Base-by-base conservation (phyloP, 2,329 filamentous ascomycete genomes). In the Claviceps quebecensis region DNA sequence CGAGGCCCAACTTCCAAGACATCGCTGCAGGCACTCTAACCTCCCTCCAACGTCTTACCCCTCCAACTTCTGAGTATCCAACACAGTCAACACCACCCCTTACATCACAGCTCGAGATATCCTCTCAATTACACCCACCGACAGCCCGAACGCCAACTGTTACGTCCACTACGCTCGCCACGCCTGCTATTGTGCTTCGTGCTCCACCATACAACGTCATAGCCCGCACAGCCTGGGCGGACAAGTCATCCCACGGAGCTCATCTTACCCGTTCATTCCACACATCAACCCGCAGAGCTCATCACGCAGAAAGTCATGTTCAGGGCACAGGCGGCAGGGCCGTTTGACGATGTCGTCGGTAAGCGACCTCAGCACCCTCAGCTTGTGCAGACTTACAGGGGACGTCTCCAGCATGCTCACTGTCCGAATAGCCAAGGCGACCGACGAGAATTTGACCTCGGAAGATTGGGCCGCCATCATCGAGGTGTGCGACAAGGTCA, bases 401-500 rank as follows among this genome's bases (percentile, higher is more conserved):
- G 22, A 36, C 16, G 8, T 41, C n/a, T 41, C 23, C 47, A 29
- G 38, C 9, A 34, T 34, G 4, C 39, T 48, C 22, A 36, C 23
- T 36, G 7, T 39, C 5, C 48, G 29, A 43, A 51, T 56, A 81
- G 78, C 72, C 68, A 81, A 80, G 72, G 90, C 93, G 64, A 98
- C 93, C 52, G 93, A 98, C 70, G 93, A 98, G 77, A 98, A 96
- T 69, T 79, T 97, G 61, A 97, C 90, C 22, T 86, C 84, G 34
- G 80, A 94, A 64, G 80, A 83, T 65, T 83, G 80, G 80, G 76
- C 73, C 47, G 77, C 77, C 61, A 81, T 81, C 61, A 77, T 81
- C 65, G 76, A 80, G 63, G 75, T 81, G 49, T 81, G 77, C 69
- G 78, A 81, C 65, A 78, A 78, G 56, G 77, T 80, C 43, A 64